Evolutionary conservation across 108 stramenopile species (phyloP), one percentile per base, ranked within the genome.

Genomic region (Epithemia pelagica): DNA sequence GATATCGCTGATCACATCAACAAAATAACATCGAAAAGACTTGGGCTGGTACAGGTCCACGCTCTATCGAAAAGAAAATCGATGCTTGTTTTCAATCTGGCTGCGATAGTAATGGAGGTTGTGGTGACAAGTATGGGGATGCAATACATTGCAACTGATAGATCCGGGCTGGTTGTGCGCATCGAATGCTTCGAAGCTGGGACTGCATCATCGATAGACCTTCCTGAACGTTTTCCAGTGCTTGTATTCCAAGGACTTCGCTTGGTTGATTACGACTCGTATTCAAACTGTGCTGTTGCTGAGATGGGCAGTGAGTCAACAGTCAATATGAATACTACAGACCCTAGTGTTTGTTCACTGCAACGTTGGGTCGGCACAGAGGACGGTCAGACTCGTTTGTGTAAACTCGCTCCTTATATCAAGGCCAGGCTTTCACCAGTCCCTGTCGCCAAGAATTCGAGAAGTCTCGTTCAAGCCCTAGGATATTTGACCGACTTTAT

Each of bases 221-320:
- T 29, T 15, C 8, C 8, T 7, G 7, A 5, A 5, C 29, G 24
- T 5, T 72, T 72, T 27, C 21, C 60, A 1, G 69, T 72, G 7
- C 61, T 80, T n/a, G 79, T 76, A 22, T 81, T 87, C 57, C 66
- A 67, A 31, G 82, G 89, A 66, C 63, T 92, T 3, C 59, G 61
- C 27, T 23, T 92, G 28, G 25, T 27, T 5, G 56, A 23, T 8
- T 58, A 27, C 26, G 56, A 58, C 21, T 5, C 26, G 8, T 58
- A 26, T 21, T 26, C 56, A 7, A 26, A 23, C 22, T 26, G 69
- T 51, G 70, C 82, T 3, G 88, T 85, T 74, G 90, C 88, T 71
- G 24, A 53, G 62, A 85, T 74, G 62, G 30, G 66, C 15, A 33
- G 64, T 20, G 73, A 65, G 10, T 74, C 82, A 7, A 83, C 77